phyloP scores from a whole-genome alignment of 2,329 filamentous ascomycete genomes.

The Fonsecaea monophora region DNA sequence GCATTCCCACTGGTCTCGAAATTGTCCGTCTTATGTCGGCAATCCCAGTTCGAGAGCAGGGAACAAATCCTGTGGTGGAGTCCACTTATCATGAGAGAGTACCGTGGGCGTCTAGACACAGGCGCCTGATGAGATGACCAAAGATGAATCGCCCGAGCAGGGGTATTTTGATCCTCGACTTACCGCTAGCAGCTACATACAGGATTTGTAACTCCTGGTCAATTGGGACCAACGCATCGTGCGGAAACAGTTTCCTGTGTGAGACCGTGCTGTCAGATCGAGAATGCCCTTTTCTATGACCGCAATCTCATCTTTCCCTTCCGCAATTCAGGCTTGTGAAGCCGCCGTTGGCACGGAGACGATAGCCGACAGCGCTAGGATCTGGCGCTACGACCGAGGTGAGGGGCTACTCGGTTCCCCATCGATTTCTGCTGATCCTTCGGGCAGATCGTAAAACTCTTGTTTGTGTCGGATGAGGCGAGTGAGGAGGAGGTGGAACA shows the following conservation, averaged over 20 bases:
- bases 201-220: background rate
- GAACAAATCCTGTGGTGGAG: background rate
- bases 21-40: background rate
- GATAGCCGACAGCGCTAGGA: conserved; percentile 31
- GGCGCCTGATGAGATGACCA: background rate
- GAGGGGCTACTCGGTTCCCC: conserved; percentile 1
- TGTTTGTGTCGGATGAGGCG: background rate
- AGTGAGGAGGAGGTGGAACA: background rate
- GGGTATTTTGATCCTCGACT: background rate
- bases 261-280: background rate
- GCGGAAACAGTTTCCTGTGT: background rate
- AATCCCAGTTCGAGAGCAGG: background rate
- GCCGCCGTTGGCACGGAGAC: conserved; percentile 11
- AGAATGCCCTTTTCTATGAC: background rate
- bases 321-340: background rate
- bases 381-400: conserved; percentile 25
- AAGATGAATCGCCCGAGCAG: background rate
- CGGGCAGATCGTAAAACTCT: background rate
- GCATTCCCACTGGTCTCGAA: background rate
- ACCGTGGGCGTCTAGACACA: background rate
- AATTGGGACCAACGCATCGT: background rate
- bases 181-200: background rate
- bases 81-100: background rate
- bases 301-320: background rate
- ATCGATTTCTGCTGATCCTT: conserved; percentile 5